Evolutionary conservation across 73 alveolate species (phyloP).

Genomic region (Vitrella brassicaformis): DNA sequence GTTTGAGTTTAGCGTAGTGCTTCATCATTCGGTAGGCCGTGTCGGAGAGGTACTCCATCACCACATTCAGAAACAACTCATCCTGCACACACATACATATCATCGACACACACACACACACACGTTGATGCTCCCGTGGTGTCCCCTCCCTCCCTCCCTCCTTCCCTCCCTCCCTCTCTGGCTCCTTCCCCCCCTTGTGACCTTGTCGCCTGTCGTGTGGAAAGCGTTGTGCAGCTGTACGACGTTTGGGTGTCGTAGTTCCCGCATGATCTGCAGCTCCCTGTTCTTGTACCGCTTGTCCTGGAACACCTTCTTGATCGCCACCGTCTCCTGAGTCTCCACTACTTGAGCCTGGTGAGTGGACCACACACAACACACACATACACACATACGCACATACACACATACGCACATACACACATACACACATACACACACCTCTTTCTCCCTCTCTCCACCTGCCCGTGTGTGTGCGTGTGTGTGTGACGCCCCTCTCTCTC

Average conservation of each 20-base stretch:
- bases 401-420: not conserved
- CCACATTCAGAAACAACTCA: constrained; percentile 58
- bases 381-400: not conserved
- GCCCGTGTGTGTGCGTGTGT: not conserved
- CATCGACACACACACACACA: not conserved
- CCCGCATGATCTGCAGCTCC: constrained; percentile 82
- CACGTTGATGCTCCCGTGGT: not conserved
- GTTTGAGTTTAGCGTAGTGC: constrained; percentile 71
- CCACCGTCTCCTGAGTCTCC: constrained; percentile 80
- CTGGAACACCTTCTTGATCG: constrained; percentile 76
- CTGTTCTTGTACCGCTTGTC: constrained; percentile 82
- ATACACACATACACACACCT: too few species aligned
- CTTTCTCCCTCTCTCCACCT: not conserved
- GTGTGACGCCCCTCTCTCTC: too few species aligned
- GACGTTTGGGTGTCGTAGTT: constrained; percentile 75
- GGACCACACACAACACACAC: not conserved
- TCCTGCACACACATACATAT: constrained; percentile 17
- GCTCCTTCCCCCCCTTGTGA: constrained; percentile 1
- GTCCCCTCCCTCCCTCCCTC: not conserved
- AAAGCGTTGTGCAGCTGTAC: constrained; percentile 70
- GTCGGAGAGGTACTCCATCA: constrained; percentile 69
- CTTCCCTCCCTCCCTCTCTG: not conserved
- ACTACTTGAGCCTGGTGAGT: constrained; percentile 45
- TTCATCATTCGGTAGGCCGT: constrained; percentile 67
- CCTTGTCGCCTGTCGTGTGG: constrained; percentile 77